A percentile compares a stretch with the other conserved stretches of the same genome.
Evolutionary conservation across 1,284 basidiomycete genomes (phyloP).

Genomic region (Fomitopsis schrenkii): DNA sequence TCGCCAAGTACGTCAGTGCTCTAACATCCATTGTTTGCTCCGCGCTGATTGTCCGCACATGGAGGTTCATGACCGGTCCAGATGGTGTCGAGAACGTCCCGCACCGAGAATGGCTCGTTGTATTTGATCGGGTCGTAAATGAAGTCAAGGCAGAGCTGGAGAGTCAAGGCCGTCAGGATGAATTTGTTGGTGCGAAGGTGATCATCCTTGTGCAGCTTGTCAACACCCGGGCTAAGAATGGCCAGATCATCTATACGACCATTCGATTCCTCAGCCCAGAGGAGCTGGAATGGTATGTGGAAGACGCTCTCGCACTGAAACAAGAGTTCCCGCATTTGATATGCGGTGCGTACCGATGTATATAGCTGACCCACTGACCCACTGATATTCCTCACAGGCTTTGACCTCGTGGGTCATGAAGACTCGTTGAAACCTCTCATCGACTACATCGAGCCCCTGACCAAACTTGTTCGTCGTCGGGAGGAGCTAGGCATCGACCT

Average conservation of each 20-base stretch:
- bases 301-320: slow-evolving; percentile 72
- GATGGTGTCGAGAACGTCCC: slow-evolving; percentile 54
- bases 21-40: neutral
- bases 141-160: slow-evolving; percentile 53
- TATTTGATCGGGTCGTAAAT: slow-evolving; percentile 52
- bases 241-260: slow-evolving; percentile 69
- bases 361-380: neutral
- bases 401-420: slow-evolving; percentile 79
- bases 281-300: slow-evolving; percentile 61
- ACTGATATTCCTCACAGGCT: slow-evolving; percentile 40
- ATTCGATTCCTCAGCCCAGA: slow-evolving; percentile 53
- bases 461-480: slow-evolving; percentile 55
- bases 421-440: slow-evolving; percentile 59
- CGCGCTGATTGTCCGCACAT: neutral
- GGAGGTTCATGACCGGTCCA: slow-evolving; percentile 44
- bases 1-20: slow-evolving; percentile 40
- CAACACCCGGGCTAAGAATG: neutral
- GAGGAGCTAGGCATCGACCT: slow-evolving; percentile 58
- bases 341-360: slow-evolving; percentile 39
- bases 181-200: slow-evolving; percentile 65
- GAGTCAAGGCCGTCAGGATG: slow-evolving; percentile 46
- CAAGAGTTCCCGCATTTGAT: slow-evolving; percentile 73
- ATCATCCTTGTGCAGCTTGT: neutral
- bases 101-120: slow-evolving; percentile 58
- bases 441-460: slow-evolving; percentile 59